Percentiles rank a stretch among this genome's conserved stretches.
Evolutionary conservation across 2,329 filamentous ascomycete species (phyloP).

Genomic region (Periconia sp.): DNA sequence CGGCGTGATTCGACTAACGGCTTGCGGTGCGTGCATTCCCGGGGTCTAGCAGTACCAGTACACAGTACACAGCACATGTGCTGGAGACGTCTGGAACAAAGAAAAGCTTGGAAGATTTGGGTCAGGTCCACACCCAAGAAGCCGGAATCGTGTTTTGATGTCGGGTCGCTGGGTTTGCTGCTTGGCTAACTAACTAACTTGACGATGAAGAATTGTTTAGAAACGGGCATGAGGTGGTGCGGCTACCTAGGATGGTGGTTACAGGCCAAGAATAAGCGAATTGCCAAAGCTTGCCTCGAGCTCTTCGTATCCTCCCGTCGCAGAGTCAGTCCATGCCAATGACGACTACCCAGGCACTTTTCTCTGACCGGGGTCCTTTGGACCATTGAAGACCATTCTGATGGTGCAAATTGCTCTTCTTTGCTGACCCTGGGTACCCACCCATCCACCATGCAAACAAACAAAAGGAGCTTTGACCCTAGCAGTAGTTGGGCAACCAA

Average conservation of each 20-base stretch:
- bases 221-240: too few relatives aligned
- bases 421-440: too few relatives aligned
- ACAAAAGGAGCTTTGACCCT: background rate
- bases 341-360: background rate
- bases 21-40: background rate
- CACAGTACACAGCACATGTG: background rate
- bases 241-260: too few relatives aligned
- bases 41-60: too few relatives aligned
- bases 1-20: background rate
- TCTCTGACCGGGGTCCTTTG: too few relatives aligned
- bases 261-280: slow-evolving; percentile 1
- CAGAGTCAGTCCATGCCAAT: background rate
- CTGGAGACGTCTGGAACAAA: background rate
- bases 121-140: background rate
- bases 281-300: background rate
- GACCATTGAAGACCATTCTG: too few relatives aligned
- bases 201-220: too few relatives aligned
- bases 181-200: too few relatives aligned
- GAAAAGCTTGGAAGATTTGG: background rate
- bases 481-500: background rate
- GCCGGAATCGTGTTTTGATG: background rate
- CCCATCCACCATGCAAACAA: too few relatives aligned
- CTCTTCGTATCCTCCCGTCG: background rate
- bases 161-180: background rate
- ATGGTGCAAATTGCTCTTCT: background rate